Base-by-base conservation (phyloP, 139 green algal species). In the Trebouxia sp. region DNA sequence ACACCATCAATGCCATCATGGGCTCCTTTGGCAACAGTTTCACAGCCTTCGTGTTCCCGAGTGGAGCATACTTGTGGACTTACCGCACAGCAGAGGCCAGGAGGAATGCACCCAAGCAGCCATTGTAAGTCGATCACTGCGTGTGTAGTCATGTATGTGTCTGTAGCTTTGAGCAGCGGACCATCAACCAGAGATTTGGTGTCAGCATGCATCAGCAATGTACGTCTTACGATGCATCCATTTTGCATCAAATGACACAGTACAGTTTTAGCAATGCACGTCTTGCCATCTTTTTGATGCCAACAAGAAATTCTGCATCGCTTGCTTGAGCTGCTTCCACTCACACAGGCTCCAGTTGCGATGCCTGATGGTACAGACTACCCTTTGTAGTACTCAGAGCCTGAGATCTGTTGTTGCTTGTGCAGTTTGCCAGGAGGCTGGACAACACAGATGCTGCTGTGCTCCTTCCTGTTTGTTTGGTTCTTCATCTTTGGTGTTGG, bases 1-100 rank as follows among this genome's bases (percentile, higher is more conserved):
- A 81, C 76, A 81, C 39, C 53, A 81, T 81, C 55, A 81, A 81
- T 41, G 76, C 76, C 17, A 56, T 81, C 55, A 53, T 65, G 42
- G 76, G 76, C 39, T 53, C 76, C 12, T 38, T 81, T 37, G 76
- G 76, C 55, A 65, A 81, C 55, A 75, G 53, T 56, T 75, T 81
- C 53, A 81, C 76, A 45, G 76, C 76, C 39, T 81, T 81, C 75
- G 76, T 75, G 6, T 75, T 81, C 55, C 76, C 76, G 35, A 28
- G 37, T 22, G 76, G 37, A 22, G 56, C 76, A 8, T 75, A 81
- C 39, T 39, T 81, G 38, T 81, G 76, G 76, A 39, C 58, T 0
- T 81, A 75, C 55, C 26, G 26, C 24, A n/a, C 53, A 42, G 53
- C 76, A n/a, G 48, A 24, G 12, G 76, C 76, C 43, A 38, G 55